These are phyloP conservation scores for Podaxis sp. DNA, from an alignment of 768 basidiomycete genomes.

Conservation along the genomic window DNA sequence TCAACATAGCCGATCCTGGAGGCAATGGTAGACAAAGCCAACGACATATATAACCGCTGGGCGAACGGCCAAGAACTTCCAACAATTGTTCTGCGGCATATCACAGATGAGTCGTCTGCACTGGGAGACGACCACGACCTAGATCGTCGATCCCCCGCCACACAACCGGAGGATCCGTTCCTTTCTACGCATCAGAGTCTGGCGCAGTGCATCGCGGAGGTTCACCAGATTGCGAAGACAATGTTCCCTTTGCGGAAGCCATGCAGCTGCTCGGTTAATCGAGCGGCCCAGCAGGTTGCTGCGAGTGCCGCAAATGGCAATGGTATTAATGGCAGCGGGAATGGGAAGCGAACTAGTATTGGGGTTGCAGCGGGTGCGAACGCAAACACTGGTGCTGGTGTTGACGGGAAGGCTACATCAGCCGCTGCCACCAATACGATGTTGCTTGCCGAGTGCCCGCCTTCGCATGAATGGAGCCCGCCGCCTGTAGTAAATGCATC, in stretches of 20 bases:
- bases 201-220: slow-evolving; percentile 43
- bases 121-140: slow-evolving; percentile 14
- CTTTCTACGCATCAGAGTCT: slow-evolving; percentile 35
- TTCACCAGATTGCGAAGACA: slow-evolving; percentile 37
- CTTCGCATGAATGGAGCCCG: slow-evolving; percentile 42
- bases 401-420: background rate
- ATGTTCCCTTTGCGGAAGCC: slow-evolving; percentile 41
- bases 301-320: slow-evolving; percentile 1
- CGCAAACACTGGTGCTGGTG: background rate
- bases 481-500: slow-evolving; percentile 26
- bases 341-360: background rate
- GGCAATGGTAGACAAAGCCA: slow-evolving; percentile 48
- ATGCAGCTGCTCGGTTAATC: slow-evolving; percentile 33
- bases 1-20: slow-evolving; percentile 39
- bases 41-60: slow-evolving; percentile 45
- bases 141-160: slow-evolving; percentile 11
- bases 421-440: background rate
- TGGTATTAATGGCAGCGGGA: slow-evolving; percentile 20
- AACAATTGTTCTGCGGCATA: slow-evolving; percentile 36
- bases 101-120: slow-evolving; percentile 26
- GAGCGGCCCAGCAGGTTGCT: background rate
- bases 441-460: slow-evolving; percentile 19
- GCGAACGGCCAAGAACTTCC: slow-evolving; percentile 39
- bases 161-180: slow-evolving; percentile 24
- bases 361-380: background rate